Conservation (phyloP, 2,329 filamentous ascomycete species). For the Sclerotinia spermophila region DNA sequence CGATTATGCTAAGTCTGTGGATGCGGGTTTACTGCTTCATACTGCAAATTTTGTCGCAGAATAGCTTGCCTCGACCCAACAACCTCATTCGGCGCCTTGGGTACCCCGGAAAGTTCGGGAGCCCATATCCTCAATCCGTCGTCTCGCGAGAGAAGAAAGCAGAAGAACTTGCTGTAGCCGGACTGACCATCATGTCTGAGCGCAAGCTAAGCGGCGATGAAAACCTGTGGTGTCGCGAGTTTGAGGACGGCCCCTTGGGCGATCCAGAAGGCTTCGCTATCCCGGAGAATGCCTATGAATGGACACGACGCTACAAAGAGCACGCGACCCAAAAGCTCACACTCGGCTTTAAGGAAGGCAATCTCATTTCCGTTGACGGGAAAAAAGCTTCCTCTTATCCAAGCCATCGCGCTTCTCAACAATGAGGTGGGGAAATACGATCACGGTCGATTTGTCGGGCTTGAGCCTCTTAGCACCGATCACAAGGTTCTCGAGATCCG, state of each 20-base stretch:
- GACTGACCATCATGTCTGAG: neutral
- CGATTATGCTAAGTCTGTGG: neutral
- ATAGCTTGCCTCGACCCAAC: neutral
- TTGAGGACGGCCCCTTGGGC: neutral
- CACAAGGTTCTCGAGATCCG: neutral
- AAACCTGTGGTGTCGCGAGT: neutral
- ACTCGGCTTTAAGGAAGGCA: neutral
- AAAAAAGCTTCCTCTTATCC: neutral
- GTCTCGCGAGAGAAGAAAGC: neutral
- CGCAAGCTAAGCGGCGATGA: neutral
- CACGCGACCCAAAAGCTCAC: neutral
- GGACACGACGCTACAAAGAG: neutral
- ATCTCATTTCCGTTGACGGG: neutral
- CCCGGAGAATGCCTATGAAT: neutral
- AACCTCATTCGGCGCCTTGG: neutral
- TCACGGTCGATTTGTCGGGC: neutral
- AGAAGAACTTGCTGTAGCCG: neutral
- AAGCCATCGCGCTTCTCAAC: neutral
- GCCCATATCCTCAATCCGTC: neutral
- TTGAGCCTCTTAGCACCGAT: neutral
- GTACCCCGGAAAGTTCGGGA: neutral
- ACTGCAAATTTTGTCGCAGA: neutral
- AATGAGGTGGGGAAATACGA: neutral
- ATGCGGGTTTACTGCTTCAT: neutral
- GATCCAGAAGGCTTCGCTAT: neutral